These are phyloP conservation scores for Rhodotorula sp. DNA, from an alignment of 1,284 basidiomycete genomes.

Conservation along the genomic window DNA sequence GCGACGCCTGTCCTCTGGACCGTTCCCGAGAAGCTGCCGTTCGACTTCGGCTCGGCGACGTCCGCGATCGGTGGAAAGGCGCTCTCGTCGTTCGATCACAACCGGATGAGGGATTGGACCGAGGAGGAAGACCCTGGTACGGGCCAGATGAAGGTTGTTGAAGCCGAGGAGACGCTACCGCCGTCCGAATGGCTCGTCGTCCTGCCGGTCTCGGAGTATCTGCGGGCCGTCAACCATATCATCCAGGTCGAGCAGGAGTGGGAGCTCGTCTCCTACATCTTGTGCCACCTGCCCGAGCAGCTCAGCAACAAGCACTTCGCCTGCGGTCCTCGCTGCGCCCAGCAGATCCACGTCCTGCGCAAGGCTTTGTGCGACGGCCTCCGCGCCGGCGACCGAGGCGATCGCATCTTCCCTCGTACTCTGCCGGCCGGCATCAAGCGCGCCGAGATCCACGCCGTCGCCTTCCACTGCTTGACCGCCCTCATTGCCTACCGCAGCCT, in stretches of 20 bases:
- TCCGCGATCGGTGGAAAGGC: conserved; percentile 52
- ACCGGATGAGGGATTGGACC: conserved; percentile 43
- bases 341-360: conserved; percentile 65
- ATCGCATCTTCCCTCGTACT: conserved; percentile 57
- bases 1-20: conserved; percentile 61
- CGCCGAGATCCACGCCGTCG: conserved; percentile 81
- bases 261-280: conserved; percentile 89
- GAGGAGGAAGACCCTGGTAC: conserved; percentile 54
- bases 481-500: conserved; percentile 82
- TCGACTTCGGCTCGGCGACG: conserved; percentile 60
- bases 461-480: conserved; percentile 83
- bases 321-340: conserved; percentile 77
- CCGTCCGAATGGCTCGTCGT: conserved; percentile 54
- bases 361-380: conserved; percentile 69
- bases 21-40: conserved; percentile 69
- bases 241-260: conserved; percentile 78
- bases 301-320: conserved; percentile 95
- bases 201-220: conserved; percentile 76
- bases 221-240: conserved; percentile 65
- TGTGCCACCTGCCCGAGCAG: conserved; percentile 88
- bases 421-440: conserved; percentile 57
- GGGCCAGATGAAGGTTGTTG: conserved; percentile 49
- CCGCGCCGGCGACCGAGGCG: conserved; percentile 58
- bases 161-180: conserved; percentile 54
- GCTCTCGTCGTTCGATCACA: conserved; percentile 47